phyloP scores from a whole-genome alignment of 2,329 filamentous ascomycete species.

The Sclerotinia sclerotiorum region DNA sequence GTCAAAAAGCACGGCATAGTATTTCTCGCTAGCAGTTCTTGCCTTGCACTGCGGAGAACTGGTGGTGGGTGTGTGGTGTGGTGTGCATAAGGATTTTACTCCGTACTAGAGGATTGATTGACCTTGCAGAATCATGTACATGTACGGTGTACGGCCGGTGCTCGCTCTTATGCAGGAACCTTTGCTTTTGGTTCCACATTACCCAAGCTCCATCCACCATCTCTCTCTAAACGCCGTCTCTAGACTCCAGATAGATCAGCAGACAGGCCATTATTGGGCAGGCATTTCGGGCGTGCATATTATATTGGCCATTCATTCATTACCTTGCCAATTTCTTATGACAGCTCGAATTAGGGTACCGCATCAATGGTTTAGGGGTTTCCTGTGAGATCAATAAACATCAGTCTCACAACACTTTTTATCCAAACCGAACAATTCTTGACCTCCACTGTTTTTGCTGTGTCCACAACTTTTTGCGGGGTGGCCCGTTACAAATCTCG shows the following conservation, averaged over 20 bases:
- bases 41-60: neutral
- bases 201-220: neutral
- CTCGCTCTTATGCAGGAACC: conserved; percentile 19
- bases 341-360: neutral
- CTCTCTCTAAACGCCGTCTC: conserved; percentile 5
- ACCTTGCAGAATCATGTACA: conserved; percentile 16
- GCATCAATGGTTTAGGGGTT: neutral
- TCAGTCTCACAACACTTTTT: neutral
- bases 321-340: conserved; percentile 1
- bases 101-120: conserved; percentile 8
- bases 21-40: neutral
- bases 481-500: neutral
- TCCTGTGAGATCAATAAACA: neutral
- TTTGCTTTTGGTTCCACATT: conserved; percentile 12
- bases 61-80: neutral
- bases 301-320: neutral
- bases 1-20: neutral
- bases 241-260: conserved; percentile 13
- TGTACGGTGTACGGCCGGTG: neutral
- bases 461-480: neutral
- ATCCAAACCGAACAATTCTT: neutral
- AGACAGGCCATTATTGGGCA: neutral
- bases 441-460: neutral
- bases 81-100: conserved; percentile 11
- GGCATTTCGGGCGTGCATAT: neutral